Conservation (phyloP, 2,329 filamentous ascomycete genomes). For the Xenoacremonium recifei region DNA sequence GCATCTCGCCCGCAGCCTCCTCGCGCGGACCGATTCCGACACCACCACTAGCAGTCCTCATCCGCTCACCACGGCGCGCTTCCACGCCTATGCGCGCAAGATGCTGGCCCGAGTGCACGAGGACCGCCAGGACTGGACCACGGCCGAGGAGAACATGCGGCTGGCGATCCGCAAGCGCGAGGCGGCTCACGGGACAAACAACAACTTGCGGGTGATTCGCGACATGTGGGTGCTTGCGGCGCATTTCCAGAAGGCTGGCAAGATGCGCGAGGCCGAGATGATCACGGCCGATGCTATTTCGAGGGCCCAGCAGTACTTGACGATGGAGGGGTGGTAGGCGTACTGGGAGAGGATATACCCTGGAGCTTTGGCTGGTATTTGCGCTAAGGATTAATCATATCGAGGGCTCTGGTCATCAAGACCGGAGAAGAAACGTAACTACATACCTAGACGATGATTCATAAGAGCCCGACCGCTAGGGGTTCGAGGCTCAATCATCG, state of each 20-base stretch:
- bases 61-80: conserved; percentile 31
- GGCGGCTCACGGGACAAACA: conserved; percentile 33
- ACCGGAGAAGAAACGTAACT: no score
- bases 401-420: no score
- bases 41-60: conserved; percentile 21
- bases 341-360: no score
- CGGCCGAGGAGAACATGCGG: conserved; percentile 32
- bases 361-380: no score
- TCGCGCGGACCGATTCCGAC: conserved; percentile 29
- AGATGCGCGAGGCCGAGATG: conserved; percentile 23
- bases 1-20: conserved; percentile 27
- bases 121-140: conserved; percentile 29
- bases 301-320: conserved; percentile 31
- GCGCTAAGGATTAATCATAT: no score
- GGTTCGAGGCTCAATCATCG: no score
- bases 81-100: conserved; percentile 38
- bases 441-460: no score
- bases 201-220: conserved; percentile 35
- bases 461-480: no score
- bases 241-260: conserved; percentile 31
- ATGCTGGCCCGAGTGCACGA: conserved; percentile 36
- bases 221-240: conserved; percentile 39
- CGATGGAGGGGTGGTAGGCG: no score
- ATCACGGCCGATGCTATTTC: conserved; percentile 32
- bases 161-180: conserved; percentile 33